A percentile compares a stretch with the other conserved stretches of the same genome.
These are phyloP conservation scores for Mycena vulgaris DNA, from an alignment of 768 basidiomycete genomes.

Conservation along the genomic window DNA sequence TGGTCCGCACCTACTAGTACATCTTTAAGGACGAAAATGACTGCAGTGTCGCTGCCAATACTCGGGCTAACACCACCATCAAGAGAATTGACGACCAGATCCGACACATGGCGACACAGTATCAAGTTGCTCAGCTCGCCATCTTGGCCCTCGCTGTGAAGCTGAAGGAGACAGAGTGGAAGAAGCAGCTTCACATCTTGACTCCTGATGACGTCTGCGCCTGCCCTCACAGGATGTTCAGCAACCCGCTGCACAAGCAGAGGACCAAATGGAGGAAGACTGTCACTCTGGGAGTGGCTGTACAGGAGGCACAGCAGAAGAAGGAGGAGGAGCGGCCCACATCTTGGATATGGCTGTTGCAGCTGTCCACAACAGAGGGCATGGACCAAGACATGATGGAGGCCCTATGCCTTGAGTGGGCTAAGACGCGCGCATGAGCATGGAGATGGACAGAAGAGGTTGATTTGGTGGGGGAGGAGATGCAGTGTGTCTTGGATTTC, in stretches of 20 bases:
- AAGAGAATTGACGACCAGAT: slow-evolving; percentile 35
- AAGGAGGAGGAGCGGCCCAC: not conserved
- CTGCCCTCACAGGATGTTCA: slow-evolving; percentile 26
- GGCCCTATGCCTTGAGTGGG: not conserved
- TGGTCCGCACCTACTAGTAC: slow-evolving; percentile 38
- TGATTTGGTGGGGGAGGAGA: too few relatives aligned
- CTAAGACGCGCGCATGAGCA: too few relatives aligned
- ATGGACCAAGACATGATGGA: not conserved
- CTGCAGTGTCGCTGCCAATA: slow-evolving; percentile 42
- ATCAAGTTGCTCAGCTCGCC: slow-evolving; percentile 36
- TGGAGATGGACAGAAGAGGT: too few relatives aligned
- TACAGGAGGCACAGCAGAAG: too few relatives aligned
- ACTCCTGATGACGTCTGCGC: slow-evolving; percentile 35
- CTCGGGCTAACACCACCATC: slow-evolving; percentile 37
- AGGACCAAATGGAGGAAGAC: not conserved
- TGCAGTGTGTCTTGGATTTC: too few relatives aligned
- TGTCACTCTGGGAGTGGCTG: too few relatives aligned
- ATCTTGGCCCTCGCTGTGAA: slow-evolving; percentile 9
- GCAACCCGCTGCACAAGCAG: not conserved
- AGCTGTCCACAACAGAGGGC: not conserved
- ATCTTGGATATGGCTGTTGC: not conserved
- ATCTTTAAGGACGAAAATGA: slow-evolving; percentile 42
- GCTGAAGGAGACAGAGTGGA: slow-evolving; percentile 30
- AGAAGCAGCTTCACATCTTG: slow-evolving; percentile 27
- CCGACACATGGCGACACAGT: slow-evolving; percentile 32